Base-by-base conservation (phyloP, 352 stramenopile species). In the Phytophthora crassamura region DNA sequence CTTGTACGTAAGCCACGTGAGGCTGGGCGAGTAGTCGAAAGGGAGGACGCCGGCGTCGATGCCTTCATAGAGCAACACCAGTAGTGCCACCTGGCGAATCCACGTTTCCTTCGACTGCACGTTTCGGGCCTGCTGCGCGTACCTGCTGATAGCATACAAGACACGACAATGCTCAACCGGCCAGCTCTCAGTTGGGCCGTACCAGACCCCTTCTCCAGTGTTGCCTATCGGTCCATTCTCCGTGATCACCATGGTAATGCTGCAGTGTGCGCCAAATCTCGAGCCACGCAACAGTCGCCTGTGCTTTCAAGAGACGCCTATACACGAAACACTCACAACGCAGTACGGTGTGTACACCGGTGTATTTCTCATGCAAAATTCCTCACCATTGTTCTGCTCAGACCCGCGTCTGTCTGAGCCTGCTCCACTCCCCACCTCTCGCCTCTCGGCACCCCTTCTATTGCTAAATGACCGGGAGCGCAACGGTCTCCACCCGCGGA, bases 51-150 rank as follows among this genome's bases (percentile, higher is more conserved):
- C 88, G 9, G 87, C 54, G 30, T 98, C 93, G 33, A 99, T 97
- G 11, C 95, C 97, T 75, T 99, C 97, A 63, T 99, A 98, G 16
- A 99, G 74, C 11, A 99, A 71, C 52, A 99, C 94, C 36, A 98
- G 85, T 33, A 99, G 73, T 49, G 97, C 90, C 40, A 97, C 82
- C 71, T 98, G 98, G 18, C 96, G 88, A 49, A 99, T 89, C 97
- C 97, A 99, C 35, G 91, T 74, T 69, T 98, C 95, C 33, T 84
- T 87, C 20, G 93, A 90, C 8, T 97, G 86, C 22, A 84, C 73
- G 36, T 84, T 90, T 32, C 69, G 80, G 5, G 94, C 90, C 52
- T 97, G 89, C 22, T 94, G 84, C 12, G 97, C 95, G 69, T 99
- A 98, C 51, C 94, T 80, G 56, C 93, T 96, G 67, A 99, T 97